phyloP scores from a whole-genome alignment of 768 basidiomycete species.

The Boletus rubropictus region DNA sequence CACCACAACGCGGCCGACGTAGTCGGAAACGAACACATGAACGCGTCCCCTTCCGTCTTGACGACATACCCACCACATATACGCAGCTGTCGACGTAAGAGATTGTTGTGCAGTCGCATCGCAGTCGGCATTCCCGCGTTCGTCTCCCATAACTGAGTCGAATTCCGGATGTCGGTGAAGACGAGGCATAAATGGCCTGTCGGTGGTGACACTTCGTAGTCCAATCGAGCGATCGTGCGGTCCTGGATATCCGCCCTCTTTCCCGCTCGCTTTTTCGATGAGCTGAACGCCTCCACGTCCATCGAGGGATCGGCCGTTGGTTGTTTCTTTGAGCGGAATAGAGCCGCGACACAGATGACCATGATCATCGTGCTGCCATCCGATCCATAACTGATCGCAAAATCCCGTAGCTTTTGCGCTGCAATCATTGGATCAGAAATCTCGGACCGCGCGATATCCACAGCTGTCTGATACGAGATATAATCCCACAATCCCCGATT shows the following conservation, averaged over 20 bases:
- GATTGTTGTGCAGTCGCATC: conserved; percentile 82
- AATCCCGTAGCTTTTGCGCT: conserved; percentile 93
- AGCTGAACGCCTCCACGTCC: conserved; percentile 33
- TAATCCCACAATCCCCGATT: conserved; percentile 93
- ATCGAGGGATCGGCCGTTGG: conserved; percentile 27
- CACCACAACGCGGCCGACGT: conserved; percentile 84
- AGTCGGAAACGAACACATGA: conserved; percentile 97
- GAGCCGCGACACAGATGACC: conserved; percentile 80
- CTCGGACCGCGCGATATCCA: conserved; percentile 86
- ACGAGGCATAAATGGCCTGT: conserved; percentile 85
- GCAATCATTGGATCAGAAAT: conserved; percentile 74
- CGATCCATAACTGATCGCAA: conserved; percentile 95
- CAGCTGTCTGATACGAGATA: conserved; percentile 90
- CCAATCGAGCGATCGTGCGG: conserved; percentile 56
- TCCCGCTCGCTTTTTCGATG: conserved; percentile 26
- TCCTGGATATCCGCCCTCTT: conserved; percentile 52
- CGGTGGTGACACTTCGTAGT: conserved; percentile 78
- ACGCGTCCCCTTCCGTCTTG: conserved; percentile 98
- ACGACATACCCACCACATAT: conserved; percentile 96
- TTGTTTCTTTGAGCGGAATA: conserved; percentile 57
- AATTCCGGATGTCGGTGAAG: conserved; percentile 97
- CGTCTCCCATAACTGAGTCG: conserved; percentile 93
- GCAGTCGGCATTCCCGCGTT: conserved; percentile 94
- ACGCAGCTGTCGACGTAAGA: conserved; percentile 80
- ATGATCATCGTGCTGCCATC: conserved; percentile 96